A percentile compares a stretch with the other conserved stretches of the same genome.
phyloP scores from a whole-genome alignment of 2,329 filamentous ascomycete genomes.

The Fusarium denticulatum region DNA sequence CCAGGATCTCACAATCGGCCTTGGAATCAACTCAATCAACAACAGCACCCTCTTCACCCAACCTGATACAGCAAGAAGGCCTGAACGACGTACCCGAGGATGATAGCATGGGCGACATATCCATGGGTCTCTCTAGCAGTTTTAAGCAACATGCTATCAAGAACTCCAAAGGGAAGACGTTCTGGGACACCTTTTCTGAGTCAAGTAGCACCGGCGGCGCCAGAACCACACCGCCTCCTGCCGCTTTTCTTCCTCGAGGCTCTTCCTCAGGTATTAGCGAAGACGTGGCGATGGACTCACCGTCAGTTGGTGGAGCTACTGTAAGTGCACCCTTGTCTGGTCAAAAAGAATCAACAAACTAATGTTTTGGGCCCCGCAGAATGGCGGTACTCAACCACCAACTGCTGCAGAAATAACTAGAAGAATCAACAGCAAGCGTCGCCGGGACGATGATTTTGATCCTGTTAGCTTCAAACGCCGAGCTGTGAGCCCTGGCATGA shows the following conservation, averaged over 20 bases:
- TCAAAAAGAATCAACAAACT: slow-evolving; percentile 15
- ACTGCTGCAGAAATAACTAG: slow-evolving; percentile 79
- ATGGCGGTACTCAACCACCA: slow-evolving; percentile 58
- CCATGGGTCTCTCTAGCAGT: slow-evolving; percentile 64
- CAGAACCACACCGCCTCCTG: slow-evolving; percentile 72
- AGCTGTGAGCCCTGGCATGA: slow-evolving; percentile 91
- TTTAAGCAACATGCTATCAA: slow-evolving; percentile 80
- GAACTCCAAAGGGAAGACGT: slow-evolving; percentile 74
- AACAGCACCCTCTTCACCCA: slow-evolving; percentile 76
- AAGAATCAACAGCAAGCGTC: slow-evolving; percentile 82
- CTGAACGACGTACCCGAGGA: slow-evolving; percentile 78
- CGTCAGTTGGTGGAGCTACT: slow-evolving; percentile 55
- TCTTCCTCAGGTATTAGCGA: slow-evolving; percentile 72
- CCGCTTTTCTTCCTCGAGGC: slow-evolving; percentile 67
- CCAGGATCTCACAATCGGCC: slow-evolving; percentile 50
- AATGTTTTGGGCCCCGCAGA: slow-evolving; percentile 40
- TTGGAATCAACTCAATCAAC: slow-evolving; percentile 59
- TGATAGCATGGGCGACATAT: slow-evolving; percentile 69
- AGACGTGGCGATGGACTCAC: slow-evolving; percentile 78
- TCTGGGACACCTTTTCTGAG: slow-evolving; percentile 82
- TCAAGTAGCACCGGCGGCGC: slow-evolving; percentile 63
- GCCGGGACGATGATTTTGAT: slow-evolving; percentile 91
- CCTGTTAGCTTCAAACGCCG: slow-evolving; percentile 87
- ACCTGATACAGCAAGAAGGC: slow-evolving; percentile 69
- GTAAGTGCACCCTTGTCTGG: slow-evolving; percentile 37